phyloP scores from a whole-genome alignment of 2,329 filamentous ascomycete genomes.

The Ascochyta lentis region DNA sequence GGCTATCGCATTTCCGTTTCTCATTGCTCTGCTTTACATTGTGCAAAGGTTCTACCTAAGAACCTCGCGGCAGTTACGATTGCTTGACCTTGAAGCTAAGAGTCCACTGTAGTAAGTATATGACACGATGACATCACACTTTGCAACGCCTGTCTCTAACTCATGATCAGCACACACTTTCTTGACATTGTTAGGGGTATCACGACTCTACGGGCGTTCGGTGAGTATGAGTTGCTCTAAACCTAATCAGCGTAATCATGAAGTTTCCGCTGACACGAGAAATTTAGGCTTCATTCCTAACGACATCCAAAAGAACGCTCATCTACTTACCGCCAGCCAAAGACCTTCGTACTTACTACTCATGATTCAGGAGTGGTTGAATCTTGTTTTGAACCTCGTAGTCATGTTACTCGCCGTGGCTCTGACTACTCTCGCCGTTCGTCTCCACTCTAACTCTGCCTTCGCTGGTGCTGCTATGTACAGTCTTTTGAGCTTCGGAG shows the following conservation, averaged over 20 bases:
- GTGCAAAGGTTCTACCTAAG: constrained; percentile 53
- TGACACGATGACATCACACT: too few species aligned
- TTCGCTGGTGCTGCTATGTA: constrained; percentile 30
- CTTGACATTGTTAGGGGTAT: constrained; percentile 56
- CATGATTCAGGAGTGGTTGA: constrained; percentile 52
- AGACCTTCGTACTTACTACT: constrained; percentile 50
- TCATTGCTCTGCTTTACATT: constrained; percentile 43
- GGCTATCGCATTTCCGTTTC: constrained; percentile 43
- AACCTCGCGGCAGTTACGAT: constrained; percentile 54
- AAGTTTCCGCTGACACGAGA: too few species aligned
- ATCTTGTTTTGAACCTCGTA: constrained; percentile 43
- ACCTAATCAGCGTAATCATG: too few species aligned
- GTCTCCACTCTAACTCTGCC: constrained; percentile 18
- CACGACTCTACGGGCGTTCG: constrained; percentile 56
- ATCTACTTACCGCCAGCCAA: constrained; percentile 47
- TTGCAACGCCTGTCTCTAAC: too few species aligned
- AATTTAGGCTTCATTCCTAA: constrained; percentile 1
- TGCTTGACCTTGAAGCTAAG: constrained; percentile 59
- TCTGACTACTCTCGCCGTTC: constrained; percentile 36
- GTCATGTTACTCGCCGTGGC: constrained; percentile 43
- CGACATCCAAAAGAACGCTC: constrained; percentile 23
- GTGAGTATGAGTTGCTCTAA: neutral
- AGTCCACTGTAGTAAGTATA: constrained; percentile 49
- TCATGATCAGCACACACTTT: constrained; percentile 50
- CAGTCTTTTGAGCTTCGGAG: constrained; percentile 20